Evolutionary conservation across 768 basidiomycete genomes (phyloP).

Genomic region (Pleurotus tuber-regium): DNA sequence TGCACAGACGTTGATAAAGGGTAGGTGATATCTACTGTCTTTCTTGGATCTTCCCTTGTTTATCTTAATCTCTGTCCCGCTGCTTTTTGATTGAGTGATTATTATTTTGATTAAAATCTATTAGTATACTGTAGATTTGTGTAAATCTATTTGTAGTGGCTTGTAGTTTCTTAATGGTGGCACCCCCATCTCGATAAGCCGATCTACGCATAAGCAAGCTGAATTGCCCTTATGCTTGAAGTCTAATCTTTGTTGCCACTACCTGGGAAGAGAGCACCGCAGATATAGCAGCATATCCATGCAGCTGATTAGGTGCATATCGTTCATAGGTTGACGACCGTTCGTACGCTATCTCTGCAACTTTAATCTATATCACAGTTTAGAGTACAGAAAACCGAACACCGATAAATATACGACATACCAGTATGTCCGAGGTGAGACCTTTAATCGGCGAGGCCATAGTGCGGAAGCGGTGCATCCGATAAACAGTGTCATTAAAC

Average conservation of each 20-base stretch:
- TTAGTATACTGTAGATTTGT: neutral
- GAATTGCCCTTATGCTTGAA: neutral
- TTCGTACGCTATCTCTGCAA: slow-evolving; percentile 66
- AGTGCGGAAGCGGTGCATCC: slow-evolving; percentile 84
- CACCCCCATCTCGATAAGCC: neutral
- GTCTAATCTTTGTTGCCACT: neutral
- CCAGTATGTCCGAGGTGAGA: slow-evolving; percentile 79
- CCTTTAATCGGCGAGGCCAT: slow-evolving; percentile 81
- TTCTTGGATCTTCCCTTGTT: neutral
- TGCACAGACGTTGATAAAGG: neutral
- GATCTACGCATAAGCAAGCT: neutral
- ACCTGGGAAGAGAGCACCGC: neutral
- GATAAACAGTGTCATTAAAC: slow-evolving; percentile 54
- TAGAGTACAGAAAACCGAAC: no score
- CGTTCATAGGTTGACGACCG: slow-evolving; percentile 48
- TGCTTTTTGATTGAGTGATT: neutral
- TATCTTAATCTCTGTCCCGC: neutral
- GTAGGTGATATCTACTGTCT: neutral
- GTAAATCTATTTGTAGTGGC: neutral
- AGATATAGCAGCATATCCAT: slow-evolving; percentile 22
- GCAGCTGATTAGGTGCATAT: slow-evolving; percentile 53
- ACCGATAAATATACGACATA: slow-evolving; percentile 30
- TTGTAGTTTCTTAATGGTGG: neutral
- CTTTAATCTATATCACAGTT: slow-evolving; percentile 48
- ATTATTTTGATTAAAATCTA: neutral